Evolutionary conservation across 805 yeast species (phyloP).

Genomic region (Priceomyces fermenticarens): DNA sequence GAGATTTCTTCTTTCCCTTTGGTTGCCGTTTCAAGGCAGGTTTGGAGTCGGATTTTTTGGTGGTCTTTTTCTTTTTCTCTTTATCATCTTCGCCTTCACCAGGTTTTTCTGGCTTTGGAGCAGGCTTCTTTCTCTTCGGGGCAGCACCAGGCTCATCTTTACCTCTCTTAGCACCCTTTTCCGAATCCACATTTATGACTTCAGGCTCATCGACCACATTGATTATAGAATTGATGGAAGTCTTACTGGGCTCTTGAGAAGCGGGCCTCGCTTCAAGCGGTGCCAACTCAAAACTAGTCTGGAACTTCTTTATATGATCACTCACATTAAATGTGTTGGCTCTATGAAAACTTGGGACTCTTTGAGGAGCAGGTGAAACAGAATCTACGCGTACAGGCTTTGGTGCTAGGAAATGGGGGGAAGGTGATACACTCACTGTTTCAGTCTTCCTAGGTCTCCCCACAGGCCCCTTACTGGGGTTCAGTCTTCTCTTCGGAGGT

Average conservation of each 20-base stretch:
- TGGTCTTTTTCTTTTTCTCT: conserved; percentile 7
- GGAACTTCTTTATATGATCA: conserved; percentile 30
- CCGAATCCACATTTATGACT: background rate
- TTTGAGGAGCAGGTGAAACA: background rate
- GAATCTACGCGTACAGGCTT: conserved; percentile 9
- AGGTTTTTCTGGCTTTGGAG: background rate
- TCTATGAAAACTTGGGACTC: background rate
- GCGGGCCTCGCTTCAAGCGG: conserved; percentile 3
- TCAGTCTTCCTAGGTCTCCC: conserved; percentile 7
- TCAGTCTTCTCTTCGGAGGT: conserved; percentile 6
- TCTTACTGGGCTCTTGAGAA: conserved; percentile 19
- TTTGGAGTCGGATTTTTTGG: conserved; percentile 8
- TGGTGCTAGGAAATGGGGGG: conserved; percentile 17
- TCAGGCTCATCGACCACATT: conserved; percentile 32
- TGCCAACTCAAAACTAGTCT: conserved; percentile 23
- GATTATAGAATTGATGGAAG: conserved; percentile 40
- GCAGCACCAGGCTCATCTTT: conserved; percentile 4
- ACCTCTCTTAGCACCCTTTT: conserved; percentile 5
- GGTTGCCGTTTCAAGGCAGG: background rate
- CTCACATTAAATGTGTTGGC: conserved; percentile 6
- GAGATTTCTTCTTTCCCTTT: conserved; percentile 13
- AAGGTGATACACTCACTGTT: conserved; percentile 8
- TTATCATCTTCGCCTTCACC: conserved; percentile 1
- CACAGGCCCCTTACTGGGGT: background rate
- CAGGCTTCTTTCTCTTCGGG: background rate